Conservation (phyloP, 495 filamentous ascomycete genomes). For the Cudoniella acicularis region DNA sequence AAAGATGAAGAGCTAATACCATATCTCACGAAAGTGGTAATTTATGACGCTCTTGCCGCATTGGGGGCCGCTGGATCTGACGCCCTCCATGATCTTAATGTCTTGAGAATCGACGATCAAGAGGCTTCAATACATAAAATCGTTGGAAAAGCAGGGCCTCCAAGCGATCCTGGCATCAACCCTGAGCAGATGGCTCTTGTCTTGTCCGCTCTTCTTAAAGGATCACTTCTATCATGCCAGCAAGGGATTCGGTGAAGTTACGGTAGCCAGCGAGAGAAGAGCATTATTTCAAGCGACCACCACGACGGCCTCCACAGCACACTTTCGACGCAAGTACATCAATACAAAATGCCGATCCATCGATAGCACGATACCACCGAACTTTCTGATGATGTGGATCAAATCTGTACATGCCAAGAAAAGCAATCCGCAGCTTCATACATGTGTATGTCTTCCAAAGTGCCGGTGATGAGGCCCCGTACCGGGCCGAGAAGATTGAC, state of each 20-base stretch:
- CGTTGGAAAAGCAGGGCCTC: neutral
- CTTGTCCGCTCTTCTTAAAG: neutral
- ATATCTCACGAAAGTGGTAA: constrained; percentile 14
- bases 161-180: neutral
- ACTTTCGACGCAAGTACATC: too few relatives aligned
- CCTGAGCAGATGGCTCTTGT: neutral
- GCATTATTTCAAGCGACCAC: neutral
- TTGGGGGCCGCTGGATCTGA: constrained; percentile 18
- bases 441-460: too few relatives aligned
- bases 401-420: too few relatives aligned
- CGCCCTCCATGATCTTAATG: constrained; percentile 12
- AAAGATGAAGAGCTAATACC: constrained; percentile 11
- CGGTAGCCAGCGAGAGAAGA: neutral
- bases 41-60: constrained; percentile 22
- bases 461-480: too few relatives aligned
- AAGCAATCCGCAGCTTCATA: too few relatives aligned
- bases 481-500: too few relatives aligned
- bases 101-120: neutral
- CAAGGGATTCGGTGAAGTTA: neutral
- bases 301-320: too few relatives aligned
- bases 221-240: neutral
- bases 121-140: neutral
- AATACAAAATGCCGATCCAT: too few relatives aligned
- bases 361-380: too few relatives aligned
- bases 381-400: too few relatives aligned